Percentiles rank a stretch among this genome's conserved stretches.
Evolutionary conservation across 1,139 yeast species (phyloP).

Genomic region (Geotrichum europaeum): DNA sequence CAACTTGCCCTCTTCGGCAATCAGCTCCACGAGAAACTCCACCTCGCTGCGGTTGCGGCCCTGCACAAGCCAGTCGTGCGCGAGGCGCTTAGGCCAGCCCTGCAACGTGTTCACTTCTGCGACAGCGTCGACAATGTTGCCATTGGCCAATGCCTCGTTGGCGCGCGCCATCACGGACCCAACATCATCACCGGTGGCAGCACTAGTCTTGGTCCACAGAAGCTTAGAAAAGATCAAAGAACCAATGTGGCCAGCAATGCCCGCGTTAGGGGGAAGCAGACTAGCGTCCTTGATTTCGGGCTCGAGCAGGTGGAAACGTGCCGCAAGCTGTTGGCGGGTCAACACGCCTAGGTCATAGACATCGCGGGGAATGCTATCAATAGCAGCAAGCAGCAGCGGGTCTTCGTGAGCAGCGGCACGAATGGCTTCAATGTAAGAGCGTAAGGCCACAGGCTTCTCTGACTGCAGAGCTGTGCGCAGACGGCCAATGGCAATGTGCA

Average conservation of each 20-base stretch:
- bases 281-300: conserved; percentile 89
- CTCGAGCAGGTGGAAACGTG: conserved; percentile 67
- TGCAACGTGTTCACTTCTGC: conserved; percentile 85
- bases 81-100: conserved; percentile 89
- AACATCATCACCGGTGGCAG: conserved; percentile 73
- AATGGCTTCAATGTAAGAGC: conserved; percentile 35
- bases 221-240: conserved; percentile 75
- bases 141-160: conserved; percentile 64
- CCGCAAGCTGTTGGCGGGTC: conserved; percentile 43
- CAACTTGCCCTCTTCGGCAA: conserved; percentile 45
- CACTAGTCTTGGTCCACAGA: conserved; percentile 56
- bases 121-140: conserved; percentile 80
- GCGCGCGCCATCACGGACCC: conserved; percentile 88
- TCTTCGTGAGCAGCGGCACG: conserved; percentile 43
- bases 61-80: conserved; percentile 84
- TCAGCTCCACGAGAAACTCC: conserved; percentile 64
- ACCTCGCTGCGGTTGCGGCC: conserved; percentile 86
- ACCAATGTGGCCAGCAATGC: conserved; percentile 83
- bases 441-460: conserved; percentile 35
- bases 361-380: conserved; percentile 44
- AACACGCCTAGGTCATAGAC: conserved; percentile 53
- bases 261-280: conserved; percentile 88
- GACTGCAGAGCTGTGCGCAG: conserved; percentile 45
- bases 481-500: conserved; percentile 52
- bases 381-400: conserved; percentile 42